A percentile compares a stretch with the other conserved stretches of the same genome.
Evolutionary conservation across 176 grass and related monocot genomes (phyloP).

Genomic region (Eleusine coracana): DNA sequence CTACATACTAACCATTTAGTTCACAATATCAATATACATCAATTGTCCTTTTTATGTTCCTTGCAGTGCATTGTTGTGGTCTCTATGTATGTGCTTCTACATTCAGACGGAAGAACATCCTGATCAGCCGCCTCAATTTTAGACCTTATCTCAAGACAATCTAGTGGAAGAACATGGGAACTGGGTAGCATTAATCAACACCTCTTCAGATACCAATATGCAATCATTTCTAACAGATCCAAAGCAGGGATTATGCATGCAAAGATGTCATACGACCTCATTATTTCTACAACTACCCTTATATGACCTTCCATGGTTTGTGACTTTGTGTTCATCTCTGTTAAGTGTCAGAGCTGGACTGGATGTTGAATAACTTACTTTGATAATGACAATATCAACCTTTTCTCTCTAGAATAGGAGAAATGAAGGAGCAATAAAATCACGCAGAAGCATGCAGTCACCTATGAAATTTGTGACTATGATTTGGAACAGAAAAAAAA

Average conservation of each 20-base stretch:
- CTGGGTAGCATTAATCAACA: background rate
- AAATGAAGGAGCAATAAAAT: slow-evolving; percentile 77
- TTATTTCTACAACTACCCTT: background rate
- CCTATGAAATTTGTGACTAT: background rate
- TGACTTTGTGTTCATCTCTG: too few relatives aligned
- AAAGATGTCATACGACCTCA: background rate
- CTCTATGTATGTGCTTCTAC: background rate
- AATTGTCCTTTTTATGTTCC: background rate
- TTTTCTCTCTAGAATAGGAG: slow-evolving; percentile 73
- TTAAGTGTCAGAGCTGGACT: too few relatives aligned
- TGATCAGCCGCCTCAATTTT: background rate
- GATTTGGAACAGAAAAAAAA: background rate
- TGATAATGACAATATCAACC: slow-evolving; percentile 72
- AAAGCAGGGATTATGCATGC: background rate
- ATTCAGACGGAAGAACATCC: slow-evolving; percentile 1
- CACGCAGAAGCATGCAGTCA: slow-evolving; percentile 51
- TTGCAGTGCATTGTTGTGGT: background rate
- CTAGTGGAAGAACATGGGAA: too few relatives aligned
- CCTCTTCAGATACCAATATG: background rate
- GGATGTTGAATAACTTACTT: slow-evolving; percentile 57
- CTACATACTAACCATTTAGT: background rate
- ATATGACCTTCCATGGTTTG: too few relatives aligned
- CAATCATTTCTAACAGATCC: background rate
- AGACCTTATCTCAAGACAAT: background rate
- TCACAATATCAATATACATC: background rate